phyloP scores from a whole-genome alignment of 352 stramenopile species.

The Aphanomyces invadans region DNA sequence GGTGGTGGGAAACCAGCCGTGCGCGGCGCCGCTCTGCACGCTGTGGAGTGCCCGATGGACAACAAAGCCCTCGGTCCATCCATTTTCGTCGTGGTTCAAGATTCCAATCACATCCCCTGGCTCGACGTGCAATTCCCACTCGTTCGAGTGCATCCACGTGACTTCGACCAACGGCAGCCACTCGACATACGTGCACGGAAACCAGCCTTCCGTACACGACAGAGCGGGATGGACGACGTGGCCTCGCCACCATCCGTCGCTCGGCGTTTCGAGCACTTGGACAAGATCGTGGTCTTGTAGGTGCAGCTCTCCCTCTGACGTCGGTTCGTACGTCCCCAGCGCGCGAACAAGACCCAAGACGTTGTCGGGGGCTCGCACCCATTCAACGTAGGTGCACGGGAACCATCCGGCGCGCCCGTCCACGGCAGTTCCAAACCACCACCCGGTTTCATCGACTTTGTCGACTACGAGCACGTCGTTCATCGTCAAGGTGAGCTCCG shows the following conservation, averaged over 20 bases:
- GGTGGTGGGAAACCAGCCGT: conserved; percentile 17
- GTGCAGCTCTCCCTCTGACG: neutral
- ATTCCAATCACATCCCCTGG: neutral
- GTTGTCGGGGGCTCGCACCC: conserved; percentile 1
- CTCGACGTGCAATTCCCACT: neutral
- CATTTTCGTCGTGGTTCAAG: neutral
- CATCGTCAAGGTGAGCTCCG: conserved; percentile 31
- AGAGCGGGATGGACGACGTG: too few species aligned
- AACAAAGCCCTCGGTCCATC: neutral
- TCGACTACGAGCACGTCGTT: conserved; percentile 31
- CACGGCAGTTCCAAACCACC: conserved; percentile 31
- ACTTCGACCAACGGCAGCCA: conserved; percentile 2
- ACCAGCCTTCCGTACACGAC: neutral
- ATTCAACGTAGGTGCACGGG: conserved; percentile 46
- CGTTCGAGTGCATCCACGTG: neutral
- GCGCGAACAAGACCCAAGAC: conserved; percentile 3
- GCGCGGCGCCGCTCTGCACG: neutral
- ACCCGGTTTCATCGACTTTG: conserved; percentile 37
- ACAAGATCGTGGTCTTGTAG: conserved; percentile 4
- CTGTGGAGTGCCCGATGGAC: neutral
- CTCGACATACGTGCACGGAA: conserved; percentile 12
- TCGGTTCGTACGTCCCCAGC: neutral
- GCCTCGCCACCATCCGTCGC: conserved; percentile 12
- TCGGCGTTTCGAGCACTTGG: neutral
- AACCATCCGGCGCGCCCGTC: conserved; percentile 32